These are phyloP conservation scores for Avena atlantica DNA, from an alignment of 176 grass and related monocot genomes.

Conservation along the genomic window DNA sequence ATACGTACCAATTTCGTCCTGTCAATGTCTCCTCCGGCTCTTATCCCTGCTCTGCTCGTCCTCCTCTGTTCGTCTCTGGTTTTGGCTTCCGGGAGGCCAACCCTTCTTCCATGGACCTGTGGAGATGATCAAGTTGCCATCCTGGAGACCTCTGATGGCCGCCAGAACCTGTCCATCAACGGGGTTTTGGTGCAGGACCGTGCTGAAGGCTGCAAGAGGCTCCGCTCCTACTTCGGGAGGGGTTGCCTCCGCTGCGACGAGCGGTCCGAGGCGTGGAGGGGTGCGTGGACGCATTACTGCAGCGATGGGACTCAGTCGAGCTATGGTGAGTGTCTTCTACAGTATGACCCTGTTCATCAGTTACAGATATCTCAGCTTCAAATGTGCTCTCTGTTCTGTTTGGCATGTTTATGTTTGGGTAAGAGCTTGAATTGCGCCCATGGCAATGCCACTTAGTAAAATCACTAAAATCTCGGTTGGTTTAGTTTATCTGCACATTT, in stretches of 20 bases:
- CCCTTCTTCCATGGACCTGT: slow-evolving; percentile 56
- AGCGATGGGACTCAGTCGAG: slow-evolving; percentile 35
- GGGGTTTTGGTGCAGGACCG: slow-evolving; percentile 58
- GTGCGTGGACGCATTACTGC: slow-evolving; percentile 56
- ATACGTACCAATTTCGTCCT: slow-evolving; percentile 9
- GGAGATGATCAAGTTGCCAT: slow-evolving; percentile 62
- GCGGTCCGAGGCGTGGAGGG: slow-evolving; percentile 49
- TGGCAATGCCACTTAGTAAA: neutral
- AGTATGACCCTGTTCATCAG: slow-evolving; percentile 9
- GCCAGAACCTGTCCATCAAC: slow-evolving; percentile 60
- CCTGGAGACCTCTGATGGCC: slow-evolving; percentile 50
- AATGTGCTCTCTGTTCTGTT: neutral
- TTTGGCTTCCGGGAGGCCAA: slow-evolving; percentile 39
- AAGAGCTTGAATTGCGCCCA: neutral
- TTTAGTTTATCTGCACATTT: neutral
- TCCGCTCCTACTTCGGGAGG: slow-evolving; percentile 62
- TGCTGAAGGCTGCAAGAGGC: slow-evolving; percentile 63
- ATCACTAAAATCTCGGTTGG: neutral
- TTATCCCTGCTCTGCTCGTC: slow-evolving; percentile 49
- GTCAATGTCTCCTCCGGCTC: slow-evolving; percentile 38
- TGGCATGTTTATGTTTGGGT: neutral
- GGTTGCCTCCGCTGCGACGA: slow-evolving; percentile 69
- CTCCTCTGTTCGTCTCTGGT: slow-evolving; percentile 49
- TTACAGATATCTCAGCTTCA: neutral
- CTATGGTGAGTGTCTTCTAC: slow-evolving; percentile 53